A percentile compares a stretch with the other conserved stretches of the same genome.
Evolutionary conservation across 441 rosid genomes (phyloP).

Genomic region (Francoa sonchifolia): DNA sequence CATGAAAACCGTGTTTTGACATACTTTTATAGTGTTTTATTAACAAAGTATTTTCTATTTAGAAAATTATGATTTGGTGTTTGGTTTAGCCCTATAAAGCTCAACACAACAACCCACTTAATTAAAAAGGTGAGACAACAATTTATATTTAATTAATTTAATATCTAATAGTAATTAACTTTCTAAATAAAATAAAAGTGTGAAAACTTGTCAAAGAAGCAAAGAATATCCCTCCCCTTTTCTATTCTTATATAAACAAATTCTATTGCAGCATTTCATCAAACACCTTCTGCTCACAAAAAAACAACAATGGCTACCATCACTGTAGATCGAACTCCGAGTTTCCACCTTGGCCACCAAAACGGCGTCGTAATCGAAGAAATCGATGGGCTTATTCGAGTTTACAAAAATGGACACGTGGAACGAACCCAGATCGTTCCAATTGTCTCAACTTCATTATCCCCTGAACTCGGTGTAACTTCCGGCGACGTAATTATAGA

Average conservation of each 20-base stretch:
- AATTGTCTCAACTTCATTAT: conserved; percentile 21
- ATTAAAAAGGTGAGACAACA: no score
- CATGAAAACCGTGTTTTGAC: no score
- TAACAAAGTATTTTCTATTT: no score
- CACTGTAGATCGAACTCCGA: conserved; percentile 18
- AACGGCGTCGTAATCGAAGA: conserved; percentile 44
- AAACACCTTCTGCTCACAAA: no score
- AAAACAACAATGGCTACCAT: conserved; percentile 25
- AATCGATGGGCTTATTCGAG: conserved; percentile 49
- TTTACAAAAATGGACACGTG: conserved; percentile 54
- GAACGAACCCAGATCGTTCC: conserved; percentile 48
- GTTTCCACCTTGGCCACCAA: conserved; percentile 15
- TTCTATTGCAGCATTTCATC: neutral
- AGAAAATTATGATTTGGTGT: no score
- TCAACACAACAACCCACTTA: no score
- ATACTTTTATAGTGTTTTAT: no score
- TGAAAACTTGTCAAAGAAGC: conserved; percentile 13
- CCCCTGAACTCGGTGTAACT: conserved; percentile 31
- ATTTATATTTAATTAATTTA: no score
- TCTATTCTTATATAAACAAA: conserved; percentile 6
- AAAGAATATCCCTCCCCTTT: conserved; percentile 5
- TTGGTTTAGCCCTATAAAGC: no score
- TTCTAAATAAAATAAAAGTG: no score
- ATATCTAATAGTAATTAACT: no score
- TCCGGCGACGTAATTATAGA: conserved; percentile 39